These are phyloP conservation scores for Fusarium pseudograminearum DNA, from an alignment of 2,329 filamentous ascomycete genomes.

Conservation along the genomic window DNA sequence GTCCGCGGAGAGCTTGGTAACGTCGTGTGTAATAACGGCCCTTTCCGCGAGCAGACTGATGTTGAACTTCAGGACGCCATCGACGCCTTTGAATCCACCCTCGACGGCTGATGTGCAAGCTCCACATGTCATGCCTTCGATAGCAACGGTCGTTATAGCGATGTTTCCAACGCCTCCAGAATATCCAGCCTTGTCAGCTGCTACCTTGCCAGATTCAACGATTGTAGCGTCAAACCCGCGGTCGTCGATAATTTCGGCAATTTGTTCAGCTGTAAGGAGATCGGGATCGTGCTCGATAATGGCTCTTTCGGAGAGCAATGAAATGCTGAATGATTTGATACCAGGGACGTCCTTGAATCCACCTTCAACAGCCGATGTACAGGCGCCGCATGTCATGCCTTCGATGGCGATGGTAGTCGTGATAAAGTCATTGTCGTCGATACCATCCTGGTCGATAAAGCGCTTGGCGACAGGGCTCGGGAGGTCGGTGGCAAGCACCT, in stretches of 20 bases:
- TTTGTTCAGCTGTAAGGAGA: constrained; percentile 64
- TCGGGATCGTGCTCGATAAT: constrained; percentile 82
- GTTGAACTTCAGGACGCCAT: constrained; percentile 89
- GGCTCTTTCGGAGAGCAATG: constrained; percentile 84
- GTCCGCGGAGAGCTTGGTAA: constrained; percentile 74
- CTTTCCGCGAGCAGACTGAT: constrained; percentile 94
- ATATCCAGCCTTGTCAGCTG: constrained; percentile 32
- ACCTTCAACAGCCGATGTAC: constrained; percentile 85
- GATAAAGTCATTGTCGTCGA: constrained; percentile 60
- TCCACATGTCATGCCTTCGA: constrained; percentile 98
- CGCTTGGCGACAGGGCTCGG: constrained; percentile 64
- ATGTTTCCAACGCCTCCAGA: constrained; percentile 57
- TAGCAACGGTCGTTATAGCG: constrained; percentile 84
- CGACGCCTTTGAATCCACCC: constrained; percentile 79
- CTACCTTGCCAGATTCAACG: constrained; percentile 73
- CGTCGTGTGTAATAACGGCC: constrained; percentile 87
- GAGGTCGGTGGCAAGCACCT: constrained; percentile 85
- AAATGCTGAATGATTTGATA: constrained; percentile 82
- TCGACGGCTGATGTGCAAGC: constrained; percentile 95
- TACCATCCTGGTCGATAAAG: constrained; percentile 52
- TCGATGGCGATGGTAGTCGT: constrained; percentile 82
- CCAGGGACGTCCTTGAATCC: constrained; percentile 81
- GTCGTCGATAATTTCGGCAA: constrained; percentile 72
- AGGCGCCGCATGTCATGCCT: constrained; percentile 93
- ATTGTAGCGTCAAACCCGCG: constrained; percentile 85